Base-by-base conservation (phyloP, 257 asterid species). In the Solanum lycopersicoides region DNA sequence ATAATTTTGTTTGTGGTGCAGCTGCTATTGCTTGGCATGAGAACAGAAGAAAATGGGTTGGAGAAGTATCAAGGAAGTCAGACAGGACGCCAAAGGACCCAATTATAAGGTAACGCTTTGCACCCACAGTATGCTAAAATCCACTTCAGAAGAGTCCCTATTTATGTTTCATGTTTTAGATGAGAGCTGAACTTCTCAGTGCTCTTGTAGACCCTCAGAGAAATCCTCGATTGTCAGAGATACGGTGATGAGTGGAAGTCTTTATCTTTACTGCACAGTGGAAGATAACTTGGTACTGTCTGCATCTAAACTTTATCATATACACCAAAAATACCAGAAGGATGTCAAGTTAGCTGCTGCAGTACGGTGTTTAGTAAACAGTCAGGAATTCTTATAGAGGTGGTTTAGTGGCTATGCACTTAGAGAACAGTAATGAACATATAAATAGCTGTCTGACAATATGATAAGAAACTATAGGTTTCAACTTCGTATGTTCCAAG, bases 1-100 rank as follows among this genome's bases (percentile, higher is more conserved):
- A n/a, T 30, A 60, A 8, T 41, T 23, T 60, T 45, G 83, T 86
- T 68, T 89, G 88, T 89, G 76, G 68, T 95, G 86, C 89, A 96
- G 99, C 96, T 90, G 96, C 94, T 20, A 92, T 90, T 92, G 96
- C 95, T 47, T 96, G 99, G 99, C 90, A 91, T 3, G 98, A 95
- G 93, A 91, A 87, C 90, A 90, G 98, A 88, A 92, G 91, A 90
- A 92, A 90, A 89, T 96, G 99, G 99, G 88, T 87, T 13, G 98
- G 98, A 86, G 93, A 94, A 86, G 89, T 66, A 85, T 88, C 95
- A 72, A 92, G 89, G 86, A 92, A 88, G 89, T 85, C 94, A 73
- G 89, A 88, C 56, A 91, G 91, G 91, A 88, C 87, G 21, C 90
- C 91, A n/a, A 94, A 92, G 91, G 99, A 96, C 86, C 99, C 92